Evolutionary conservation across 352 stramenopile species (phyloP), one percentile per base, ranked within the genome.

Genomic region (Peronospora farinosa): DNA sequence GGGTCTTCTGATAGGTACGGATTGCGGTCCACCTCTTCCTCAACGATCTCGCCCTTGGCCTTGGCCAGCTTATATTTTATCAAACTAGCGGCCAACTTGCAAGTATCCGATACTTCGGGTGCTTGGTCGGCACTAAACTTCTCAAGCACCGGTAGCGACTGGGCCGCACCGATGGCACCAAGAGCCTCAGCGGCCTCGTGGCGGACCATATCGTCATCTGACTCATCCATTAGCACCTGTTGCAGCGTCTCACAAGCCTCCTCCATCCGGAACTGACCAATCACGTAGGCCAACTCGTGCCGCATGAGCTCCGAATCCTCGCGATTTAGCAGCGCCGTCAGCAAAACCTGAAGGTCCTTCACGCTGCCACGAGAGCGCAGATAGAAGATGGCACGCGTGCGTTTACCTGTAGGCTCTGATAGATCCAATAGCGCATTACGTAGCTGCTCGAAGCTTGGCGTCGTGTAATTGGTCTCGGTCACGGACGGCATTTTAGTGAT

Each of bases 241-340:
- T 88, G 60, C 15, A 97, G 73, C 45, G 69, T 81, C 21, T 74
- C 69, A 46, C 86, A 93, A 0, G 88, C 85, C 39, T 77, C 64
- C 8, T 69, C 65, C 78, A 98, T 75, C 67, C 98, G 86, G 68
- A 99, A 95, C 69, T 99, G 96, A 36, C 96, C 96, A 27, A 99
- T 89, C 8, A 99, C 95, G 72, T 98, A 99, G 7, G 96, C 96
- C 31, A 99, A 67, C 70, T 99, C 96, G 78, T 99, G 96, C 43
- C 96, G 82, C 59, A 99, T 91, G 28, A 99, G 74, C 41, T 96
- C 86, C 61, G 84, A 97, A 61, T 96, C 89, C 35, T 75, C 55
- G 63, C 86, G 86, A 57, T 96, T 95, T 38, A 54, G 7, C 15
- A 97, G 60, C 15, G 89, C 89, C n/a, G 41, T 45, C 3, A 88